Conservation (phyloP, 2,329 filamentous ascomycete genomes). For the Penicillium hordei region DNA sequence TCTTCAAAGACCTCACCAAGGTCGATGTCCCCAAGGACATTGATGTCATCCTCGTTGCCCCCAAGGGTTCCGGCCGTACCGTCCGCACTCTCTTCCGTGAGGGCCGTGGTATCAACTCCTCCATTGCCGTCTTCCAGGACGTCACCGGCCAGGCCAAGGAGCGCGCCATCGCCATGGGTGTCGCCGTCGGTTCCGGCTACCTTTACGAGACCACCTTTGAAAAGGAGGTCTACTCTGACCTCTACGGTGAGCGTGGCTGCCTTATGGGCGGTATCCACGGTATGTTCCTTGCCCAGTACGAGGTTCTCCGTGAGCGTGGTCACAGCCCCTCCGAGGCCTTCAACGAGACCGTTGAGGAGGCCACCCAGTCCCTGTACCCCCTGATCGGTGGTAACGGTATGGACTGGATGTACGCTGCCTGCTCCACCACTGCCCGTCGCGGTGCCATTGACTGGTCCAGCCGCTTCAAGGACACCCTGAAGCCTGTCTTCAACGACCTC, state of each 20-base stretch:
- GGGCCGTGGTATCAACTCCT: constrained; percentile 99
- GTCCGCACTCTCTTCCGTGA: constrained; percentile 98
- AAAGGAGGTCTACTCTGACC: constrained; percentile 99
- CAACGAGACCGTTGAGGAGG: constrained; percentile 99
- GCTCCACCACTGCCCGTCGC: constrained; percentile 96
- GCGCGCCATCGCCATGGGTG: constrained; percentile 94
- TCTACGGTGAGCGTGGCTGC: constrained; percentile 99
- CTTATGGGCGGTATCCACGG: constrained; percentile 99
- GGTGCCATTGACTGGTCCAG: constrained; percentile 99
- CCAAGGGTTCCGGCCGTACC: constrained; percentile 98
- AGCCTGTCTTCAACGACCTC: constrained; percentile 97
- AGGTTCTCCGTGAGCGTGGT: constrained; percentile 97
- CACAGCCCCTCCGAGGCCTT: constrained; percentile 98
- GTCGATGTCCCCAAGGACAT: constrained; percentile 94
- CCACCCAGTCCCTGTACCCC: constrained; percentile 95
- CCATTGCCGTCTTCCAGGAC: constrained; percentile 97
- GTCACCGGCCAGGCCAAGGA: constrained; percentile 97
- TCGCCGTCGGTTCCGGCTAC: constrained; percentile 96
- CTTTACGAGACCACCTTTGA: constrained; percentile 99
- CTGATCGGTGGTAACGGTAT: constrained; percentile 96
- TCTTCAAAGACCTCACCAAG: constrained; percentile 99
- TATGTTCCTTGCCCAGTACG: constrained; percentile 99
- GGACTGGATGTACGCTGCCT: constrained; percentile 99
- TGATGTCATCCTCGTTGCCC: constrained; percentile 98
- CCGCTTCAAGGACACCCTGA: constrained; percentile 95